Conservation (phyloP, 495 filamentous ascomycete species). For the Xylaria telfairii region DNA sequence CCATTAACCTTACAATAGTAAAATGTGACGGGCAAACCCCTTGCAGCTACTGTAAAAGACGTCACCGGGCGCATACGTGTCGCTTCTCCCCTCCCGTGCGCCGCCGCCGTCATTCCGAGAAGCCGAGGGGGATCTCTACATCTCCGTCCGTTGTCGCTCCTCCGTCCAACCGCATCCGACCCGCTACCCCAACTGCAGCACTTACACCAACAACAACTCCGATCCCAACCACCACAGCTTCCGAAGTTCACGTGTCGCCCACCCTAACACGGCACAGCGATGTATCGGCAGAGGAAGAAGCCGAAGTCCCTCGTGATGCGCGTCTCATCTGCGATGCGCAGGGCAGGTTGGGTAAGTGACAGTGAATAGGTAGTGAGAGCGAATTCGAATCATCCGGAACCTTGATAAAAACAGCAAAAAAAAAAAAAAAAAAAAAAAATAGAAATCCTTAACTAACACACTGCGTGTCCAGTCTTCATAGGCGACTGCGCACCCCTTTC, state of each 20-base stretch:
- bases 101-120: slow-evolving; percentile 15
- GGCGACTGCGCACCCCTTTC: slow-evolving; percentile 73
- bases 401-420: no score
- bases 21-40: slow-evolving; percentile 19
- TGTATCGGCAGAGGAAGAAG: slow-evolving; percentile 46
- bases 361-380: background rate
- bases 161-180: slow-evolving; percentile 1
- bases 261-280: slow-evolving; percentile 27
- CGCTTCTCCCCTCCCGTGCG: slow-evolving; percentile 9
- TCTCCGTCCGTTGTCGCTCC: background rate
- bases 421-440: background rate
- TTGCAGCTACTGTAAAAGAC: slow-evolving; percentile 21
- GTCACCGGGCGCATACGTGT: slow-evolving; percentile 11
- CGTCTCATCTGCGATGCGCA: slow-evolving; percentile 63
- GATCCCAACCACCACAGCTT: background rate
- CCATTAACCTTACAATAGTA: background rate
- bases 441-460: background rate
- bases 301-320: slow-evolving; percentile 54
- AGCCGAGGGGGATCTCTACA: background rate
- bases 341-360: slow-evolving; percentile 59
- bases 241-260: slow-evolving; percentile 14
- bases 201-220: slow-evolving; percentile 4
- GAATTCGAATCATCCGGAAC: background rate
- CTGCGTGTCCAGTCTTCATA: slow-evolving; percentile 55
- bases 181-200: slow-evolving; percentile 21